Conservation (phyloP, 345 rosid genomes). For the Euphorbia pulcherrima region DNA sequence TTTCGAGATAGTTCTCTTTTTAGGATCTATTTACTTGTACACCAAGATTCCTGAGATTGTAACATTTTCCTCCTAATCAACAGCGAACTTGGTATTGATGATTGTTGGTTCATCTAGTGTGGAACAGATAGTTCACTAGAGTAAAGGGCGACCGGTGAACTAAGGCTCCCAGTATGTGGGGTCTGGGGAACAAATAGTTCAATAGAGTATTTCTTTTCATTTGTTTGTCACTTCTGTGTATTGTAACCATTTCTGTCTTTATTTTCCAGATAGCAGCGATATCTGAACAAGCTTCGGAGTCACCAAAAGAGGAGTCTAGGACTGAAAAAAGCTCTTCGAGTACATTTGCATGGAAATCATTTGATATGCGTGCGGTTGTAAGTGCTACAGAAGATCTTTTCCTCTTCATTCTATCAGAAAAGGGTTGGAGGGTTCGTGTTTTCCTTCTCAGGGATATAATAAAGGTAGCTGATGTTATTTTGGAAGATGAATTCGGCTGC, state of each 20-base stretch:
- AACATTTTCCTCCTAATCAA: not conserved
- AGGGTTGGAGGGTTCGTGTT: conserved; percentile 73
- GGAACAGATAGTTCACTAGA: not conserved
- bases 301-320: conserved; percentile 36
- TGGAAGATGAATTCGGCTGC: conserved; percentile 45
- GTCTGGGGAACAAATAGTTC: not conserved
- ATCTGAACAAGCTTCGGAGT: conserved; percentile 70
- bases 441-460: conserved; percentile 76
- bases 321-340: conserved; percentile 29
- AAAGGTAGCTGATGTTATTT: conserved; percentile 53
- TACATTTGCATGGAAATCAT: conserved; percentile 64
- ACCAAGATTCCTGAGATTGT: not conserved
- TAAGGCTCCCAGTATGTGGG: too few relatives aligned
- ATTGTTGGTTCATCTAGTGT: not conserved
- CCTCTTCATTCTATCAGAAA: conserved; percentile 68
- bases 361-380: conserved; percentile 80
- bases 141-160: too few relatives aligned
- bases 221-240: not conserved
- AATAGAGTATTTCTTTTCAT: not conserved
- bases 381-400: conserved; percentile 89
- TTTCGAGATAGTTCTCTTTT: conserved; percentile 2
- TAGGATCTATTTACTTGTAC: not conserved
- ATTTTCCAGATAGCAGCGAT: conserved; percentile 79
- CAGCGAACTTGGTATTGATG: not conserved
- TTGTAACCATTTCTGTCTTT: not conserved